phyloP scores from a whole-genome alignment of 495 filamentous ascomycete genomes.

The Penicillium crystallinum region DNA sequence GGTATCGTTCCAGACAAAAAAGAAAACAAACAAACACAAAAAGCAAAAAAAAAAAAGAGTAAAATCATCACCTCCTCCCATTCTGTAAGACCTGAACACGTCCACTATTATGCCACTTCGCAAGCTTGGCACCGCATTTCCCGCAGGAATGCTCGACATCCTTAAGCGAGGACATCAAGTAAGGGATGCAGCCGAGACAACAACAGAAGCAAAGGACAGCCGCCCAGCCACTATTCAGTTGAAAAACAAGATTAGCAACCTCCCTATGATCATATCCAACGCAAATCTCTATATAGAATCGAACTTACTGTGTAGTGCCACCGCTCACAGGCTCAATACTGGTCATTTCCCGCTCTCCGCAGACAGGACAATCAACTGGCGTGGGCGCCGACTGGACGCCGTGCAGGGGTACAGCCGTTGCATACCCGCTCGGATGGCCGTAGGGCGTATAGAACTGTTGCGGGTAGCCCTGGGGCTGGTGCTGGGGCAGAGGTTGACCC shows the following conservation, averaged over 20 bases:
- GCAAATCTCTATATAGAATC: no score
- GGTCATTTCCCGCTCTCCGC: slow-evolving; percentile 44
- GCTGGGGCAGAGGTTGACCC: slow-evolving; percentile 12
- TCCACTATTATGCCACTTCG: slow-evolving; percentile 50
- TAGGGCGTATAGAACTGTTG: slow-evolving; percentile 15
- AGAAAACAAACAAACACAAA: neutral
- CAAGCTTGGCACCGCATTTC: slow-evolving; percentile 42
- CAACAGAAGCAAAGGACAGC: slow-evolving; percentile 39
- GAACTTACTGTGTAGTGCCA: slow-evolving; percentile 47
- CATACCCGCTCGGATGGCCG: slow-evolving; percentile 26
- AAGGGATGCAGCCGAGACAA: slow-evolving; percentile 50
- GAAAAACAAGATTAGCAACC: no score
- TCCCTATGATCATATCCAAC: no score
- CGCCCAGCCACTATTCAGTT: slow-evolving; percentile 42
- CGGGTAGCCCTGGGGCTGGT: slow-evolving; percentile 5
- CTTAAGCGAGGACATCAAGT: slow-evolving; percentile 46
- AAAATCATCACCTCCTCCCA: neutral
- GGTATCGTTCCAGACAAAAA: neutral
- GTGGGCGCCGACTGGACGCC: slow-evolving; percentile 30
- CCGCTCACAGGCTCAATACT: slow-evolving; percentile 34
- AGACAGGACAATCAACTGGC: slow-evolving; percentile 48
- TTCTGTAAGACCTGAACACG: slow-evolving; percentile 38
- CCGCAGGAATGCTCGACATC: slow-evolving; percentile 50
- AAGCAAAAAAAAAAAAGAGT: neutral
- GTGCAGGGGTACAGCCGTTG: slow-evolving; percentile 26